phyloP scores from a whole-genome alignment of 208 protist genomes.

The Wallacemonas rigidus region DNA sequence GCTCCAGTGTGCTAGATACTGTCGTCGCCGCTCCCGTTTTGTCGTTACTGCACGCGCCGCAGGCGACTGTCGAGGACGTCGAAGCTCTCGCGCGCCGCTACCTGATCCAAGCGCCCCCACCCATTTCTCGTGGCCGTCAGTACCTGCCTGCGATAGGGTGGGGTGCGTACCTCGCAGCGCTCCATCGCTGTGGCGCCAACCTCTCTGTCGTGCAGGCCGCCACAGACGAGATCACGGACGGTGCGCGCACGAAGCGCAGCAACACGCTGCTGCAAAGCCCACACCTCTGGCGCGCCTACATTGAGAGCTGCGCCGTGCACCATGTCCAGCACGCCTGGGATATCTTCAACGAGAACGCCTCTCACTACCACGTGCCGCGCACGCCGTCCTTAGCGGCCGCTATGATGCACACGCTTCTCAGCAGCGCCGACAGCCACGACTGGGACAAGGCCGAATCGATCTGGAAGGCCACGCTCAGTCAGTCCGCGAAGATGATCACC shows the following conservation, averaged over 20 bases:
- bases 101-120: background rate
- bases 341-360: conserved; percentile 50
- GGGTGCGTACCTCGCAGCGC: conserved; percentile 59
- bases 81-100: background rate
- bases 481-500: background rate
- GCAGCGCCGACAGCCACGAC: conserved; percentile 12
- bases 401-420: conserved; percentile 59
- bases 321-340: conserved; percentile 50
- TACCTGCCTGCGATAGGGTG: conserved; percentile 74
- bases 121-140: background rate
- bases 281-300: conserved; percentile 76
- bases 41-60: background rate
- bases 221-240: conserved; percentile 64
- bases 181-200: conserved; percentile 57
- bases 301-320: conserved; percentile 29
- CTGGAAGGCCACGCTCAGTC: conserved; percentile 18
- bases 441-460: conserved; percentile 31
- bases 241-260: conserved; percentile 37
- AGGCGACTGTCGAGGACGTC: background rate
- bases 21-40: conserved; percentile 1
- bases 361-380: conserved; percentile 51
- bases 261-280: conserved; percentile 42
- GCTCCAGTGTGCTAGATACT: background rate
- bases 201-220: conserved; percentile 40
- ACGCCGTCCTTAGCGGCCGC: conserved; percentile 52